Base-by-base conservation (phyloP, 2,329 filamentous ascomycete species). In the Aureobasidium uvarum region DNA sequence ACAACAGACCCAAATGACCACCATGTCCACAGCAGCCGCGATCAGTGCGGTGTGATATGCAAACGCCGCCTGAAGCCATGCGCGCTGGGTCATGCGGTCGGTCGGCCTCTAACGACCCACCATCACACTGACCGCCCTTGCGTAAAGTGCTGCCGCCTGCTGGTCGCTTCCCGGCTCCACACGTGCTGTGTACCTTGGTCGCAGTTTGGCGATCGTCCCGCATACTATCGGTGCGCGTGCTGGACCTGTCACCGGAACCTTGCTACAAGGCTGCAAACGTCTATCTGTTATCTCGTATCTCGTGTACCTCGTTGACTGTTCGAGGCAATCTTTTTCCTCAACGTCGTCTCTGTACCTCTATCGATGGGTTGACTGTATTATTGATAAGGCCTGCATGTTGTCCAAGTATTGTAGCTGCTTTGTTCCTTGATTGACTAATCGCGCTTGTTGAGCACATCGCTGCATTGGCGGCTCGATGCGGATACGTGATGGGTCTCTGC, bases 121-220 rank as follows among this genome's bases (percentile, higher is more conserved):
- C 45, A 60, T 60, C 56, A 60, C 56, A 60, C 33, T 36, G 33
- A 36, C 56, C 56, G 41, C 41, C 56, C 41, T 60, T 60, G 56
- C 56, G 41, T n/a, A 36, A 60, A 43, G n/a, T 31, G 54, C 39
- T 45, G 54, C 54, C 38, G 54, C 54, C 55, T 43, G 38, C 23
- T 41, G 43, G 54, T 43, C 38, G 54, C 39, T 46, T 33, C 41
- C 28, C 56, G 43, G 56, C 56, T 60, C 56, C 56, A 60, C 56
- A 60, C 56, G 56, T 60, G 56, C 56, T 58, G 54, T 45, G 54
- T 25, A 48, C 45, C 39, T 60, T 60, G 56, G 48, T 60, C 55
- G 56, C 56, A 60, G 45, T 38, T 16, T 45, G 56, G 56, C 56
- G 56, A 60, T 60, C 56, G 28, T 60, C 43, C 41, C 56, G 56